Percentiles rank a stretch among this genome's conserved stretches.
Conservation (phyloP, 2,329 filamentous ascomycete species). For the Periconia sp. region DNA sequence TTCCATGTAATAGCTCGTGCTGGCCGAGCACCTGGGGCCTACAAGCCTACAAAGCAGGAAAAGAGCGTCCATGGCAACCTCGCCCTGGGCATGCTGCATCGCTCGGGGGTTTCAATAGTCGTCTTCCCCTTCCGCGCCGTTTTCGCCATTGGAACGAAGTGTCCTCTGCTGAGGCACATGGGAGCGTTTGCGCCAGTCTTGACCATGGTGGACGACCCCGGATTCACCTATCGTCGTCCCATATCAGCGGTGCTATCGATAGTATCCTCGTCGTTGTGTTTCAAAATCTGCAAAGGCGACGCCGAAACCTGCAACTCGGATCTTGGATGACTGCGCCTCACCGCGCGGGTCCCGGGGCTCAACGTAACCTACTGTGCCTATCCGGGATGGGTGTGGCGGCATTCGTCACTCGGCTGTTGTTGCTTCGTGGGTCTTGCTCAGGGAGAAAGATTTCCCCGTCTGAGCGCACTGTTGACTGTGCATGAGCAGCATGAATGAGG, state of each 20-base stretch:
- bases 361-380: conserved; percentile 10
- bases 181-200: conserved; percentile 31
- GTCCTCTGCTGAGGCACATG: conserved; percentile 29
- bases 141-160: conserved; percentile 33
- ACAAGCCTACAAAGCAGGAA: conserved; percentile 22
- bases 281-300: conserved; percentile 36
- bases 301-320: conserved; percentile 27
- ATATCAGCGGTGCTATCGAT: conserved; percentile 39
- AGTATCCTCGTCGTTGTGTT: conserved; percentile 38
- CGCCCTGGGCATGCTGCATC: conserved; percentile 15
- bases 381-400: conserved; percentile 36
- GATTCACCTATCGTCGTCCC: conserved; percentile 33
- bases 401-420: conserved; percentile 20
- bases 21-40: conserved; percentile 22
- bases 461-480: conserved; percentile 16
- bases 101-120: conserved; percentile 33
- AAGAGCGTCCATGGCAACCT: not conserved
- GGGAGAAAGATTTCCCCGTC: conserved; percentile 15
- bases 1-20: conserved; percentile 19
- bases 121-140: conserved; percentile 19
- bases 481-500: conserved; percentile 28
- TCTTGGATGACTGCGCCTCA: conserved; percentile 38
- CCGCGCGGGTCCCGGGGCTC: conserved; percentile 2
- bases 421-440: conserved; percentile 2
- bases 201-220: conserved; percentile 17